Evolutionary conservation across 805 yeast genomes (phyloP).

Genomic region (Ogataea minuta): DNA sequence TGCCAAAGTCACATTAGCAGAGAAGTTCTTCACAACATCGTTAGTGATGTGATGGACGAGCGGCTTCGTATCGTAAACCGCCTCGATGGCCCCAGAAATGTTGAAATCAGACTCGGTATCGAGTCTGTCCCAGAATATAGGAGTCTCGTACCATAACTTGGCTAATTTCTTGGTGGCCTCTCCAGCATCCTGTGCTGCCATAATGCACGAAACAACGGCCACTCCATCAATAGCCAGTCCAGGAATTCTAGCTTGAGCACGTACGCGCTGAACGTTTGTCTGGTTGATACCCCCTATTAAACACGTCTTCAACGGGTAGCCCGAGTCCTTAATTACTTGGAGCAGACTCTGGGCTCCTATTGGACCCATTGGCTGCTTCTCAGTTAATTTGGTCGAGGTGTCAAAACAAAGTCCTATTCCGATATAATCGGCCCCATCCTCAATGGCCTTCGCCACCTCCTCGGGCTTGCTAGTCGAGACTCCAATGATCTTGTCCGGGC

Average conservation of each 20-base stretch:
- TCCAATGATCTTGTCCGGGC: slow-evolving; percentile 75
- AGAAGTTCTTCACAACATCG: slow-evolving; percentile 81
- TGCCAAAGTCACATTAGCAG: slow-evolving; percentile 84
- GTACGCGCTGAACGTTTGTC: slow-evolving; percentile 55
- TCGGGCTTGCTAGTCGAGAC: slow-evolving; percentile 62
- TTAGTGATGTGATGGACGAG: slow-evolving; percentile 87
- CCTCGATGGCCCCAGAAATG: background rate
- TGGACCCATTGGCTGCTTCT: slow-evolving; percentile 63
- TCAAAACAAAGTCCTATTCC: slow-evolving; percentile 81
- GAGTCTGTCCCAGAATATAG: slow-evolving; percentile 23
- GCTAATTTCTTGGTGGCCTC: slow-evolving; percentile 44
- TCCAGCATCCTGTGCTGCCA: slow-evolving; percentile 59
- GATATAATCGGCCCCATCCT: slow-evolving; percentile 63
- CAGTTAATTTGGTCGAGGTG: slow-evolving; percentile 66
- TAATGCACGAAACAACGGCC: slow-evolving; percentile 84
- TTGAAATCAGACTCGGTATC: background rate
- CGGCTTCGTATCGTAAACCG: slow-evolving; percentile 39
- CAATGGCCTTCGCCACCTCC: slow-evolving; percentile 53
- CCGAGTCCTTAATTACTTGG: slow-evolving; percentile 39
- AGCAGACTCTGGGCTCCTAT: slow-evolving; percentile 59
- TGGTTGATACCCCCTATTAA: slow-evolving; percentile 80
- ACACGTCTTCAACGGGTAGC: slow-evolving; percentile 50
- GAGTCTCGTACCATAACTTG: slow-evolving; percentile 30
- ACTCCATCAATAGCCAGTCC: slow-evolving; percentile 68
- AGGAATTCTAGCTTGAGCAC: slow-evolving; percentile 46